Evolutionary conservation across 768 basidiomycete species (phyloP).

Genomic region (Ramaria rubella): DNA sequence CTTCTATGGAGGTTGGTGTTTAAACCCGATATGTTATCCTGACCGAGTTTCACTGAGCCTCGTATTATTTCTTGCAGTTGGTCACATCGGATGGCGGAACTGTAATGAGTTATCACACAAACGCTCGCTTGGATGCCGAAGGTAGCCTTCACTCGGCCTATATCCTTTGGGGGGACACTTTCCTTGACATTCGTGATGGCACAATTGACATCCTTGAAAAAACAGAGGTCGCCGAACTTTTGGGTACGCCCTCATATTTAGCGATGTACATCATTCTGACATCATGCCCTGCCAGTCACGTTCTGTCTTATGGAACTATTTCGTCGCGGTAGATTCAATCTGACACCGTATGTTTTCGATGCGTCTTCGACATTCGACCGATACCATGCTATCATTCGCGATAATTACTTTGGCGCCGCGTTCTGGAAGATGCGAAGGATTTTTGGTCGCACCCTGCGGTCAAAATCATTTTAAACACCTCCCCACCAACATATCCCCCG

Average conservation of each 20-base stretch:
- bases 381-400: background rate
- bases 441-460: too few relatives aligned
- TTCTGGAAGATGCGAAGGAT: background rate
- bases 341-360: background rate
- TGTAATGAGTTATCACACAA: background rate
- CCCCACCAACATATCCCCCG: too few relatives aligned
- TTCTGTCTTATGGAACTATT: background rate
- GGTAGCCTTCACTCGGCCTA: background rate
- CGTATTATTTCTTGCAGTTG: background rate
- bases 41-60: too few relatives aligned
- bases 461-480: too few relatives aligned
- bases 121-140: background rate
- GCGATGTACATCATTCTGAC: background rate
- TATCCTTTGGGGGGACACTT: too few relatives aligned
- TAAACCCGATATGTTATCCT: too few relatives aligned
- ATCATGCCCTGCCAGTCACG: background rate
- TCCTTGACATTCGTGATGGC: background rate
- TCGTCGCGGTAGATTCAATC: background rate
- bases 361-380: background rate
- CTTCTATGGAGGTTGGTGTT: too few relatives aligned
- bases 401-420: background rate
- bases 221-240: background rate
- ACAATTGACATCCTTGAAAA: background rate
- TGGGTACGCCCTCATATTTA: too few relatives aligned
- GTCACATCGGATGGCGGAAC: background rate